phyloP scores from a whole-genome alignment of 805 yeast genomes.

The Metschnikowia similis region DNA sequence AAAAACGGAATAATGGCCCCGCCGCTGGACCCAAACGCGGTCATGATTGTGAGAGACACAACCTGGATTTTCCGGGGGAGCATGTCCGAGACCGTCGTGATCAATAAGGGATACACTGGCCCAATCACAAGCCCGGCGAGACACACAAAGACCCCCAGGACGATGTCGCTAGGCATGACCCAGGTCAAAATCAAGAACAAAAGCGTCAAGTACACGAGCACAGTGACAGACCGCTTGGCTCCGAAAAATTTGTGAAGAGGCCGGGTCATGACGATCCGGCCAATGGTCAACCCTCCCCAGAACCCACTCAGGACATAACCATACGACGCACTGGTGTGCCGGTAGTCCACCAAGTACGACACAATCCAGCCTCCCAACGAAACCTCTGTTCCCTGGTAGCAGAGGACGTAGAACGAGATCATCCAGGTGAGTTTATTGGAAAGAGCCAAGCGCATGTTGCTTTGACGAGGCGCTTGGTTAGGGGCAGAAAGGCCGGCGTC shows the following conservation, averaged over 20 bases:
- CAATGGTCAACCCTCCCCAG: constrained; percentile 24
- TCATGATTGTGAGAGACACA: constrained; percentile 20
- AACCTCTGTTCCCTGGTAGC: constrained; percentile 22
- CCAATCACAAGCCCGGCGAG: constrained; percentile 20
- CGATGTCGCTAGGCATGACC: constrained; percentile 13
- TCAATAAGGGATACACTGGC: constrained; percentile 22
- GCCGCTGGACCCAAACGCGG: constrained; percentile 24
- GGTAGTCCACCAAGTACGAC: constrained; percentile 20
- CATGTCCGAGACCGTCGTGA: constrained; percentile 18
- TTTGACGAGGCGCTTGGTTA: background rate
- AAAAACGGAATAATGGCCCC: constrained; percentile 23
- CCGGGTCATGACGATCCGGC: constrained; percentile 18
- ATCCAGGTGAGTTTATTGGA: constrained; percentile 19
- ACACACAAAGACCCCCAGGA: constrained; percentile 17
- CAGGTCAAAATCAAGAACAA: constrained; percentile 16
- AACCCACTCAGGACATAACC: constrained; percentile 24
- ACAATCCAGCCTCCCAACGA: constrained; percentile 25
- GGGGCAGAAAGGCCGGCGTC: too few relatives aligned
- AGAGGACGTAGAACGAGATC: constrained; percentile 16
- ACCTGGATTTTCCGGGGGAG: constrained; percentile 24
- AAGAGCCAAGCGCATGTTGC: constrained; percentile 15
- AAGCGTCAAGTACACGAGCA: constrained; percentile 12
- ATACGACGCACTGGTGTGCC: constrained; percentile 15
- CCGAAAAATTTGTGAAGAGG: constrained; percentile 16
- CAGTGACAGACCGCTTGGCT: constrained; percentile 14